A percentile compares a stretch with the other conserved stretches of the same genome.
phyloP scores from a whole-genome alignment of 768 basidiomycete species.

The Punctularia strigosozonata region DNA sequence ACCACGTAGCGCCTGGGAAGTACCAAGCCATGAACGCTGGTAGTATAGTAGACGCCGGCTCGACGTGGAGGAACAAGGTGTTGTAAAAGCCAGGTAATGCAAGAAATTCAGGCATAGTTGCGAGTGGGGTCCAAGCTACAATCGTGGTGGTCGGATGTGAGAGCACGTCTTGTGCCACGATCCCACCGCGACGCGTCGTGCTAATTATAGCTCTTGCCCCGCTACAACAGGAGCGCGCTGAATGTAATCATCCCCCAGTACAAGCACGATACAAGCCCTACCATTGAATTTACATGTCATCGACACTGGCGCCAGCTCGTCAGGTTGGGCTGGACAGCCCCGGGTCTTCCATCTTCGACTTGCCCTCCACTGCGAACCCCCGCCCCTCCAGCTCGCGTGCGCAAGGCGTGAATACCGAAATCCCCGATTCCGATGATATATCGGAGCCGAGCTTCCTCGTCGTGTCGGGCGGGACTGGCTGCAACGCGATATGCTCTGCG shows the following conservation, averaged over 20 bases:
- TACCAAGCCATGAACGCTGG: slow-evolving; percentile 42
- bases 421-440: slow-evolving; percentile 4
- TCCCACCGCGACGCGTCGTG: too few species aligned
- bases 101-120: slow-evolving; percentile 27
- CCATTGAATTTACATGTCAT: too few species aligned
- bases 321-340: slow-evolving; percentile 35
- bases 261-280: too few species aligned
- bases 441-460: slow-evolving; percentile 46
- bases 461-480: slow-evolving; percentile 90
- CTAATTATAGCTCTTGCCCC: too few species aligned
- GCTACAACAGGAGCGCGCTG: too few species aligned
- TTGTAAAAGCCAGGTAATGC: slow-evolving; percentile 56
- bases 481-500: slow-evolving; percentile 82
- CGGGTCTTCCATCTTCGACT: slow-evolving; percentile 65
- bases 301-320: too few species aligned
- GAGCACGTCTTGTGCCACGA: too few species aligned
- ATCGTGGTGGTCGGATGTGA: too few species aligned
- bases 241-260: too few species aligned
- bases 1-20: slow-evolving; percentile 54
- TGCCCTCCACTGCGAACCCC: slow-evolving; percentile 14
- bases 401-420: slow-evolving; percentile 2
- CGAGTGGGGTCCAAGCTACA: slow-evolving; percentile 4
- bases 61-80: slow-evolving; percentile 50
- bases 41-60: slow-evolving; percentile 41
- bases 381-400: not conserved